Percentiles rank a stretch among this genome's conserved stretches.
Conservation (phyloP, 257 asterid species). For the Solanum verrucosum region DNA sequence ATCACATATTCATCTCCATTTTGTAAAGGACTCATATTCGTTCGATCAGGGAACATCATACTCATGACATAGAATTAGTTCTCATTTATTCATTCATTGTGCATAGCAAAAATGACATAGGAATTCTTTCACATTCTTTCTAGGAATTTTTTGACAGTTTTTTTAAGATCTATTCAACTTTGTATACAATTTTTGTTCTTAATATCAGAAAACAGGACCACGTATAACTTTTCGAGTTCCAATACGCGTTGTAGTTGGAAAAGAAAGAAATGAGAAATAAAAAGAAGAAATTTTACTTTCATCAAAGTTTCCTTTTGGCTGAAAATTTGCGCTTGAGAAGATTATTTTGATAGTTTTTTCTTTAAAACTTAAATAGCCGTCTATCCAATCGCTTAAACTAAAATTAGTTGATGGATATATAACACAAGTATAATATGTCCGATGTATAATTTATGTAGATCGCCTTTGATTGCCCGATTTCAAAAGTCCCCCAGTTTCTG, state of each 20-base stretch:
- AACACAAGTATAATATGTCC: background rate
- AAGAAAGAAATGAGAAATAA: background rate
- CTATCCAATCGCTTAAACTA: background rate
- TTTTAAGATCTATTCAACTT: background rate
- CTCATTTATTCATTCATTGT: constrained; percentile 25
- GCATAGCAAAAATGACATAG: constrained; percentile 38
- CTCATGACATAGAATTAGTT: background rate
- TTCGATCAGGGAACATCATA: background rate
- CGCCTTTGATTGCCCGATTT: background rate
- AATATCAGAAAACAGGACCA: constrained; percentile 15
- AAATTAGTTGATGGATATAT: background rate
- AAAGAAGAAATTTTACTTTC: background rate
- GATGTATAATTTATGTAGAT: background rate
- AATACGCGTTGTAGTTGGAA: constrained; percentile 10
- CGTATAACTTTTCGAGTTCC: constrained; percentile 17
- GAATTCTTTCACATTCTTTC: constrained; percentile 26
- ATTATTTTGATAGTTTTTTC: background rate
- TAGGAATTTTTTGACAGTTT: constrained; percentile 12
- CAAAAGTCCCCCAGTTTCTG: background rate
- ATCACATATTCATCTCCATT: constrained; percentile 17
- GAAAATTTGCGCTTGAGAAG: background rate
- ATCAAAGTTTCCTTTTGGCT: background rate
- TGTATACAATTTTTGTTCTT: constrained; percentile 25
- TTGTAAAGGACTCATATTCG: constrained; percentile 3
- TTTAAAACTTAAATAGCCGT: background rate